Base-by-base conservation (phyloP, 2,329 filamentous ascomycete genomes). In the Lithohypha guttulata region DNA sequence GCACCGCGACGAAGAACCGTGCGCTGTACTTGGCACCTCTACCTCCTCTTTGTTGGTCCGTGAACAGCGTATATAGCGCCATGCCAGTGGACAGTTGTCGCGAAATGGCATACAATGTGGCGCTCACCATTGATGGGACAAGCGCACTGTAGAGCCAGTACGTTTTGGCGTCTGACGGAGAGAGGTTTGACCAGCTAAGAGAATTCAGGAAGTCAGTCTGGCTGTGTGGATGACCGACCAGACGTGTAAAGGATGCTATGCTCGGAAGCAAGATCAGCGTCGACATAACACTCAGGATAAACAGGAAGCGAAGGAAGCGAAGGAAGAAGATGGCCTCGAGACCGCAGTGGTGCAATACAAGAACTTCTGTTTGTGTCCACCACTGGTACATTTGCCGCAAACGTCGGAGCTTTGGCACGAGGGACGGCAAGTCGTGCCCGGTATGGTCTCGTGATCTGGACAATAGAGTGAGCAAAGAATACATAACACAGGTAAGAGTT, bases 141-240 rank as follows among this genome's bases (percentile, higher is more conserved):
- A 23, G n/a, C 14, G 33, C 11, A 10, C 27, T 22, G 18, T 39
- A 39, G 20, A 39, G 17, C 37, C 37, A 39, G 18, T 39, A 39
- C 14, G 33, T 3, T 21, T 22, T 18, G 9, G 21, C 37, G 10
- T 30, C 15, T 13, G 22, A 11, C 14, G 26, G 11, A 14, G 26
- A 20, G 10, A 39, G 22, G 26, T 21, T 32, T 26, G 37, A 21
- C 37, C 37, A 39, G 26, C 37, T 39, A 14, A 39, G 26, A 19
- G 11, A 19, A 15, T 30, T 32, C 27, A 39, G 26, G 14, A 13
- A 33, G 30, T 33, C 30, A 4, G 11, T n/a, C 6, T 13, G 6
- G 14, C 5, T 6, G 6, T 13, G 18, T 6, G 7, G 11, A 10
- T 10, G 4, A 15, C 10, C 6, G 30, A 18, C 30, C 7, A 33